Conservation (phyloP, 768 basidiomycete genomes). For the Russula vinacea region DNA sequence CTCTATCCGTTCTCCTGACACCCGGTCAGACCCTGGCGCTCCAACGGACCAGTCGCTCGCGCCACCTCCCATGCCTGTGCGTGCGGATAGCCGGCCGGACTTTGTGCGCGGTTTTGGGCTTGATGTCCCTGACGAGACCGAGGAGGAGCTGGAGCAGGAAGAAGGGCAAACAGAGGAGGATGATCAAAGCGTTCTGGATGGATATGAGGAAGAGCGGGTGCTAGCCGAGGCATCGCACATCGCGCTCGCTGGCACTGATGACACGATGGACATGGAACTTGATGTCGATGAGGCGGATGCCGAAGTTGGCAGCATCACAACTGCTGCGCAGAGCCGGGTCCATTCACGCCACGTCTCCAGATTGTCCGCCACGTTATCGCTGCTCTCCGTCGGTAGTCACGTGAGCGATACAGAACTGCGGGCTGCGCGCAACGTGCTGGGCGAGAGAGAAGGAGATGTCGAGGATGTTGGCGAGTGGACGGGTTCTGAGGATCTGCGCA, state of each 20-base stretch:
- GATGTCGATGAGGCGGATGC: constrained; percentile 38
- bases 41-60: constrained; percentile 46
- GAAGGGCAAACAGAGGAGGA: constrained; percentile 20
- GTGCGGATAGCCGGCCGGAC: constrained; percentile 59
- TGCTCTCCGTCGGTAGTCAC: constrained; percentile 56
- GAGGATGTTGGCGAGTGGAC: constrained; percentile 68
- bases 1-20: constrained; percentile 32
- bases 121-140: constrained; percentile 74
- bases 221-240: constrained; percentile 24
- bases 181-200: constrained; percentile 32
- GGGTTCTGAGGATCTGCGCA: constrained; percentile 69
- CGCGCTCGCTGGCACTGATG: constrained; percentile 19
- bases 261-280: constrained; percentile 30
- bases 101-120: constrained; percentile 78
- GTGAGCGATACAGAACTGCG: constrained; percentile 32
- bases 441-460: constrained; percentile 29
- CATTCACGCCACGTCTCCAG: constrained; percentile 71
- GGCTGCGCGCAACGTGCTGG: constrained; percentile 37
- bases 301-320: constrained; percentile 44
- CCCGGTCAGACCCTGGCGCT: constrained; percentile 58
- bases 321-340: constrained; percentile 48
- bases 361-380: constrained; percentile 63
- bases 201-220: constrained; percentile 24
- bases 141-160: constrained; percentile 47
- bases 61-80: constrained; percentile 41